These are phyloP conservation scores for Citeromyces matritensis DNA, from an alignment of 805 yeast genomes.

Conservation along the genomic window DNA sequence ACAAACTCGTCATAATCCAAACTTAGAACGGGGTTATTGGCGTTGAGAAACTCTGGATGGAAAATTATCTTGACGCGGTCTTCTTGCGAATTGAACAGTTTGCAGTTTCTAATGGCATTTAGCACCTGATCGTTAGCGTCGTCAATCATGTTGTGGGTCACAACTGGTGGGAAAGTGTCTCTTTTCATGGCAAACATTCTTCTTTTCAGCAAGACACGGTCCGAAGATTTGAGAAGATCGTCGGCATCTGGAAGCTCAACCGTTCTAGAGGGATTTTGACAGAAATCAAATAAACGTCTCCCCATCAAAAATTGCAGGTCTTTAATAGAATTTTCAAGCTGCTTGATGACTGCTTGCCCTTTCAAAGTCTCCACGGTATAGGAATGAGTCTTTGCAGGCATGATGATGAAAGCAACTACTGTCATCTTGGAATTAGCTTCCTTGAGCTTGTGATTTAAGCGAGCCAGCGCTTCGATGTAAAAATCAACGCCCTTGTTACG, in stretches of 20 bases:
- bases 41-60: constrained; percentile 94
- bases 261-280: constrained; percentile 25
- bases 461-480: constrained; percentile 83
- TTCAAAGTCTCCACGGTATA: constrained; percentile 91
- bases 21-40: constrained; percentile 86
- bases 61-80: constrained; percentile 91
- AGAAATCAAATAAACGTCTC: constrained; percentile 77
- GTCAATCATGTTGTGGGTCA: constrained; percentile 92
- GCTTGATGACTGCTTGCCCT: constrained; percentile 92
- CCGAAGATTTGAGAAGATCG: constrained; percentile 75
- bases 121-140: constrained; percentile 85
- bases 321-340: constrained; percentile 74
- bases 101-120: constrained; percentile 83
- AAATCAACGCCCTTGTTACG: constrained; percentile 95
- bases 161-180: constrained; percentile 84
- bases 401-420: constrained; percentile 91
- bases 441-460: constrained; percentile 80
- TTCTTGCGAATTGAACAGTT: constrained; percentile 75
- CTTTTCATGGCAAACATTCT: constrained; percentile 88
- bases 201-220: constrained; percentile 77
- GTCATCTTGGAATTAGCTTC: constrained; percentile 75
- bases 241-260: constrained; percentile 53
- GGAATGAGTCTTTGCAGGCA: constrained; percentile 93
- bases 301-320: constrained; percentile 85
- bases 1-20: constrained; percentile 96